Evolutionary conservation across 2,329 filamentous ascomycete genomes (phyloP), one percentile per base, ranked within the genome.

Genomic region (Hypoxylon sp.): DNA sequence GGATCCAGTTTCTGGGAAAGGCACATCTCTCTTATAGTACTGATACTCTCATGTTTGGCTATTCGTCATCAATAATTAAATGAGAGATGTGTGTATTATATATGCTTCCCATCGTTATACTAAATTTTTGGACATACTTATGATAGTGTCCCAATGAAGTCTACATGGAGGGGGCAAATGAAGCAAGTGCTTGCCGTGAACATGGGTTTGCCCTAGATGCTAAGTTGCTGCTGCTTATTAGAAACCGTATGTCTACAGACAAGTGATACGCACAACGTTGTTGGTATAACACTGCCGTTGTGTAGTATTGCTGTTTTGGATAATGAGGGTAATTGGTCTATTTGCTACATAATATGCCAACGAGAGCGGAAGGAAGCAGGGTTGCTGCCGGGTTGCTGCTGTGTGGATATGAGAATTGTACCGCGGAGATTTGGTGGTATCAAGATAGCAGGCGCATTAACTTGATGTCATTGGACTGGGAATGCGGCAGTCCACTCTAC

Each of bases 391-490:
- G 37, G 37, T 17, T n/a, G 5, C 37, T 42, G 37, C 10, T 44
- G 6, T 44, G 39, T 22, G 39, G 39, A 44, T 19, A 6, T 11
- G 39, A 44, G 0, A 19, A 44, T 11, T 17, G 3, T 17, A 44
- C 39, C 19, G 22, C 39, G 39, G 9, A 44, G 39, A 19, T 19
- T 10, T 10, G 19, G 19, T 13, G 31, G 24, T 52, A 42, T 50
- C 47, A 29, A 47, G 42, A 55, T 48, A 50, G 42, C 42, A 50
- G 35, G 29, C 31, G 64, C 64, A 63, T 67, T 44, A n/a, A n/a
- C 39, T 55, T 44, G 53, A 47, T 46, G 50, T 63, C 59, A 63
- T 62, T 59, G 54, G 64, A 59, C 44, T 35, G 9, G 46, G 19
- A 6, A 39, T 48, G 47, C 51, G 42, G 33, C 33, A 53, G 54